Base-by-base conservation (phyloP, 2,329 filamentous ascomycete genomes). In the Chaetomiaceae sp. region DNA sequence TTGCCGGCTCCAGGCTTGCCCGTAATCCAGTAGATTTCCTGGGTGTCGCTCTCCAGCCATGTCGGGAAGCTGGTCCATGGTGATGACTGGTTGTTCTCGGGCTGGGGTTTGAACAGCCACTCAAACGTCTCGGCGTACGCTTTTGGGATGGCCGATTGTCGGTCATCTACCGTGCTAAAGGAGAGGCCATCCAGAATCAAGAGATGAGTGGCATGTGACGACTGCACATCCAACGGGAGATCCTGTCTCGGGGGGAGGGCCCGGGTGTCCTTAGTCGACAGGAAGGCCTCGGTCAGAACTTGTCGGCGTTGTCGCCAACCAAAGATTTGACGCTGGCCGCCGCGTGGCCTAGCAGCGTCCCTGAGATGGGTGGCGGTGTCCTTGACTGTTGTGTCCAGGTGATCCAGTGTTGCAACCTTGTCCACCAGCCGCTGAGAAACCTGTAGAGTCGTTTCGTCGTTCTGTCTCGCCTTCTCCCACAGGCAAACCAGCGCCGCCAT, bases 11-110 rank as follows among this genome's bases (percentile, higher is more conserved):
- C 53, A 3, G 56, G 48, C 17, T 56, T 60, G 1, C 53, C 58
- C 1, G 56, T 47, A 2, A 60, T 50, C 50, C 58, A 58, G 37
- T 54, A 60, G 14, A 58, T 42, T n/a, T 38, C 31, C 9, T 34
- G 20, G 3, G 39, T 34, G 17, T 45, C 36, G 1, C 17, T 6
- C 27, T 54, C 40, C 2, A 58, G 37, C 57, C 57, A 58, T 1
- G 39, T 7, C 3, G 33, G 6, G 34, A 59, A 54, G 37, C 34
- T 17, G 2, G 9, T 33, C 54, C 54, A 51, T 4, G 31, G n/a
- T 3, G 14, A 8, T 1, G 20, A 4, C 5, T 15, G 29, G 9
- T 33, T 29, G 27, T 11, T 9, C 9, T 4, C 20, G 6, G 12
- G 4, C 14, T n/a, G 17, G 12, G 3, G 34, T 19, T 42, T 12